These are phyloP conservation scores for Phialemoniopsis sp. DNA, from an alignment of 2,329 filamentous ascomycete genomes.

Conservation along the genomic window DNA sequence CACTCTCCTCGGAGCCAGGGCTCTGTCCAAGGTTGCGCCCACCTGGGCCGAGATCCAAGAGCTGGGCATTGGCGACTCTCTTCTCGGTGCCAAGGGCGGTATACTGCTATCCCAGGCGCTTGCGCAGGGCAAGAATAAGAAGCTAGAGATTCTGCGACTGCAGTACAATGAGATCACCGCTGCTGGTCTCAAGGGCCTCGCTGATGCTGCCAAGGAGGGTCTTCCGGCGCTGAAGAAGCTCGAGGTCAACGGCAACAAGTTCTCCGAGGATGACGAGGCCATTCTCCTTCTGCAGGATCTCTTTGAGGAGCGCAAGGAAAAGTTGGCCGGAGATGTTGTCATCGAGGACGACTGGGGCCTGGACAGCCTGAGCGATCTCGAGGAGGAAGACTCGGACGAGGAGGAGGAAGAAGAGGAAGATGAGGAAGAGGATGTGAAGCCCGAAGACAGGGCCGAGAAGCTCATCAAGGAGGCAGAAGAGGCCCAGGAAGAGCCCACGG, in stretches of 20 bases:
- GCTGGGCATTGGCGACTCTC: conserved; percentile 83
- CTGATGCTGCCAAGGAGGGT: conserved; percentile 60
- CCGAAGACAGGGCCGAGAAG: conserved; percentile 65
- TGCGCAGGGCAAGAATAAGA: conserved; percentile 68
- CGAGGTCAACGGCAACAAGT: conserved; percentile 95
- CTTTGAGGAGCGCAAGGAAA: conserved; percentile 74
- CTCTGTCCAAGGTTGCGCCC: conserved; percentile 69
- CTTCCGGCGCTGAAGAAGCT: conserved; percentile 79
- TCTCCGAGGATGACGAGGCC: conserved; percentile 76
- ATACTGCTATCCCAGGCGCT: conserved; percentile 71
- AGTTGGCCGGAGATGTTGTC: conserved; percentile 59
- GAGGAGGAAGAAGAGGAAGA: conserved; percentile 66
- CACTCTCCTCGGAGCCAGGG: conserved; percentile 73
- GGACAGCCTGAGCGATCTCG: conserved; percentile 82
- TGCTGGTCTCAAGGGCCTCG: conserved; percentile 67
- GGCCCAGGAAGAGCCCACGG: conserved; percentile 70
- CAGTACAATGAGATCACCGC: conserved; percentile 94
- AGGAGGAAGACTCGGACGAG: conserved; percentile 68
- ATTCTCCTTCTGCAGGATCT: conserved; percentile 66
- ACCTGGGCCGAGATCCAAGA: conserved; percentile 75
- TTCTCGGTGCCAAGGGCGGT: conserved; percentile 75
- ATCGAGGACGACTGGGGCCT: conserved; percentile 81
- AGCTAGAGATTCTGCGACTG: conserved; percentile 75
- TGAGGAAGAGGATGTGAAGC: conserved; percentile 54
- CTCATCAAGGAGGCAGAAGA: conserved; percentile 65